Evolutionary conservation across 2,329 filamentous ascomycete genomes (phyloP).

Genomic region (Phoma sp.): DNA sequence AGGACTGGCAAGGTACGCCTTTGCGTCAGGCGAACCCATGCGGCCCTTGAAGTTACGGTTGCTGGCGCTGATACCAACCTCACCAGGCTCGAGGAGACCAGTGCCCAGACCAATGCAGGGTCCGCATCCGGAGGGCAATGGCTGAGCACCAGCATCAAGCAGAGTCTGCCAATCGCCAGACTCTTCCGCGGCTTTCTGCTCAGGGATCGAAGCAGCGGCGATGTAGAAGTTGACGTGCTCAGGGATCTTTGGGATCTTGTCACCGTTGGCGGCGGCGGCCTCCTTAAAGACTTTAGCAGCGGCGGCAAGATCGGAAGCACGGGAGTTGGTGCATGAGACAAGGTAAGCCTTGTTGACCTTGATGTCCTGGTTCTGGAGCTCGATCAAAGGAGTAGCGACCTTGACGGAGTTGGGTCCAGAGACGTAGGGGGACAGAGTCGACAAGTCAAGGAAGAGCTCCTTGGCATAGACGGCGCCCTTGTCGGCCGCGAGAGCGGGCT

Average conservation of each 20-base stretch:
- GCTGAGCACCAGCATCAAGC: slow-evolving; percentile 76
- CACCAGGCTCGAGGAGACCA: slow-evolving; percentile 81
- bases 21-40: slow-evolving; percentile 80
- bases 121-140: slow-evolving; percentile 75
- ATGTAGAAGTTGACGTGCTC: slow-evolving; percentile 85
- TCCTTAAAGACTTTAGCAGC: slow-evolving; percentile 87
- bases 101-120: slow-evolving; percentile 85
- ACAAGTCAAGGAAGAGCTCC: slow-evolving; percentile 78
- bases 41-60: slow-evolving; percentile 93
- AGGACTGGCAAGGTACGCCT: slow-evolving; percentile 86
- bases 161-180: slow-evolving; percentile 85
- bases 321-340: slow-evolving; percentile 87
- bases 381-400: slow-evolving; percentile 75
- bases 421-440: slow-evolving; percentile 82
- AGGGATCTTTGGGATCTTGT: slow-evolving; percentile 71
- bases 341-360: slow-evolving; percentile 83
- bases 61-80: slow-evolving; percentile 81
- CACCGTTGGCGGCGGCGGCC: slow-evolving; percentile 65
- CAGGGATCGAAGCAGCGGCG: slow-evolving; percentile 78
- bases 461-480: slow-evolving; percentile 83
- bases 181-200: slow-evolving; percentile 79
- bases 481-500: slow-evolving; percentile 72
- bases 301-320: slow-evolving; percentile 78
- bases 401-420: slow-evolving; percentile 92
- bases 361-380: slow-evolving; percentile 77